Base-by-base conservation (phyloP, 2,329 filamentous ascomycete species). In the Penicillium nordicum region DNA sequence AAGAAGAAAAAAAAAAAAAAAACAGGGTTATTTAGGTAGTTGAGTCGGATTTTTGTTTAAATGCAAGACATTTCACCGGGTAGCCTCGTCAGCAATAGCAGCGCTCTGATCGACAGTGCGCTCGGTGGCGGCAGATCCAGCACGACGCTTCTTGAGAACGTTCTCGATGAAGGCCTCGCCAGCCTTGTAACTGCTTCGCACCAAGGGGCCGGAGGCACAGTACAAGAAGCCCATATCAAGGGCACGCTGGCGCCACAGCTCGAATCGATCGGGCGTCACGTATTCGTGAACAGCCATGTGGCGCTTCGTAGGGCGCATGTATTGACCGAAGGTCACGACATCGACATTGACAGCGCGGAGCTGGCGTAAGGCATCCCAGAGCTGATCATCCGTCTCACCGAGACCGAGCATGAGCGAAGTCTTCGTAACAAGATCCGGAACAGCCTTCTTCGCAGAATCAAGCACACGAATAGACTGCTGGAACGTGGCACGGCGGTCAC, bases 81-180 rank as follows among this genome's bases (percentile, higher is more conserved):
- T 63, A 30, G 64, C 64, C 49, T 70, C 68, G 30, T 67, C 68
- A 16, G 62, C 46, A 3, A 53, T 57, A 55, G 63, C 58, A 48
- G 66, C 43, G 32, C 63, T 64, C 56, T 69, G 63, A 11, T 69
- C 66, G 25, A 60, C 58, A 18, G 66, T 65, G 25, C 64, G 62
- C 34, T 69, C 69, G 4, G 67, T 61, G 30, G 64, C 60, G 21
- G 64, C 67, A 47, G 68, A 64, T 21, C 63, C 67, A 21, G 65
- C 61, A 27, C 71, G 69, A 57, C 91, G 82, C 84, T 96, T 96
- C 76, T 90, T 89, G 58, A 99, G 78, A 21, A 99, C 93, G 67
- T 99, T 99, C 81, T 99, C 94, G 66, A 99, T 99, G 72, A 99
- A 99, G 1, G 92, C 91, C 79, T 99, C 94, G 37, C 94, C 94